phyloP scores from a whole-genome alignment of 78 protist species.

The Chrysochromulina parva region DNA sequence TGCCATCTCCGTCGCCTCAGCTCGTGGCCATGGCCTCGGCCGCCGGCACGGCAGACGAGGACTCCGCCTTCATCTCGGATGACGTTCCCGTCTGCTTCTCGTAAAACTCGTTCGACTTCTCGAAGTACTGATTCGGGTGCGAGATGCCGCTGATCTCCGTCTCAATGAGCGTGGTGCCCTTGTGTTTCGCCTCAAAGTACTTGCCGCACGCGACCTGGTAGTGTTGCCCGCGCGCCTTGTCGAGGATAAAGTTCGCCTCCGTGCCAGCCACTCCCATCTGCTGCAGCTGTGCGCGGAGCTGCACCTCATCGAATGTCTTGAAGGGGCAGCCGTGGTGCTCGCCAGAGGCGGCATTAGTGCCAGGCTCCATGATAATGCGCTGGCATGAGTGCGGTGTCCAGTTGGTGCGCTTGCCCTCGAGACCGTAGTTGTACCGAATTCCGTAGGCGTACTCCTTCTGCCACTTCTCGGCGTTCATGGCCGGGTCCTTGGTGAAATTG shows the following conservation, averaged over 20 bases:
- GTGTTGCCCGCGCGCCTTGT: constrained; percentile 44
- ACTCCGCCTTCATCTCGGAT: too few species aligned
- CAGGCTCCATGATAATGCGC: background rate
- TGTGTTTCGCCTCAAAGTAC: constrained; percentile 55
- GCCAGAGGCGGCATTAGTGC: constrained; percentile 18
- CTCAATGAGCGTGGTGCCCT: background rate
- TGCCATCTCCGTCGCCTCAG: too few species aligned
- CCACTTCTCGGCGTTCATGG: constrained; percentile 68
- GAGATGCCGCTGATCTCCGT: background rate
- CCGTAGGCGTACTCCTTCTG: constrained; percentile 75
- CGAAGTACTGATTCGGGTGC: constrained; percentile 34
- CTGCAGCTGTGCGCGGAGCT: constrained; percentile 3
- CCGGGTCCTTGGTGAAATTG: constrained; percentile 65
- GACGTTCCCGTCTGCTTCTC: too few species aligned
- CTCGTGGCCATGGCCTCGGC: too few species aligned
- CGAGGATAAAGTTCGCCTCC: background rate
- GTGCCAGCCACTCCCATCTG: background rate
- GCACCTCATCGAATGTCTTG: constrained; percentile 39
- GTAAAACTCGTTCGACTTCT: background rate
- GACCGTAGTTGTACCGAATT: constrained; percentile 86
- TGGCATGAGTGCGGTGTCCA: constrained; percentile 58
- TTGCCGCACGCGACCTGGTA: constrained; percentile 59
- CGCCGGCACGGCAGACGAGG: too few species aligned
- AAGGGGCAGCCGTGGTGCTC: constrained; percentile 78
- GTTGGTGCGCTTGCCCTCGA: constrained; percentile 77